Conservation (phyloP, 495 filamentous ascomycete genomes). For the Lepraria neglecta region DNA sequence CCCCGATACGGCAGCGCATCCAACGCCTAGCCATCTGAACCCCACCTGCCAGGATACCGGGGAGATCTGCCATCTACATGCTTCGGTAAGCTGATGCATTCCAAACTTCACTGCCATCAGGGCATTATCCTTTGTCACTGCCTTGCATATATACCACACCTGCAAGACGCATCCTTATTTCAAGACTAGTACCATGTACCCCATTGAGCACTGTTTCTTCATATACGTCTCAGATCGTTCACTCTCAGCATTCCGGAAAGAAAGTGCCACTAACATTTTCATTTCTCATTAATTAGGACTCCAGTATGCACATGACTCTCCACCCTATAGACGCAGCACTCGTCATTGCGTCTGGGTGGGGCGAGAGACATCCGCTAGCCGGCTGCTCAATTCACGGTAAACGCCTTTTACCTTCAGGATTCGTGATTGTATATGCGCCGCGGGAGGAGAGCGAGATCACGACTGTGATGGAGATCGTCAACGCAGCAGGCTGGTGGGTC, state of each 20-base stretch:
- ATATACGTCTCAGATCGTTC: background rate
- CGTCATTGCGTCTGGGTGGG: conserved; percentile 76
- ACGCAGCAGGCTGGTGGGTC: conserved; percentile 65
- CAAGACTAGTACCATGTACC: too few species aligned
- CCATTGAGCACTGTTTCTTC: too few species aligned
- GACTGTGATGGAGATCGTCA: conserved; percentile 63
- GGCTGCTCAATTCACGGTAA: conserved; percentile 35
- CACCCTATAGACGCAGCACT: conserved; percentile 72
- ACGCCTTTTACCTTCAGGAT: conserved; percentile 58
- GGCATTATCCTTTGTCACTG: too few species aligned
- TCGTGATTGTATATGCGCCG: conserved; percentile 80
- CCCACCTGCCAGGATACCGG: conserved; percentile 53
- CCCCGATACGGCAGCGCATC: conserved; percentile 40
- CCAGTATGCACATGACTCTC: conserved; percentile 68
- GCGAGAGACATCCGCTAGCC: conserved; percentile 79
- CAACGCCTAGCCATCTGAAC: conserved; percentile 38
- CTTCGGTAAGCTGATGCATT: conserved; percentile 31
- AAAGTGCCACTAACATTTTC: conserved; percentile 3
- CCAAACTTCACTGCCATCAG: background rate
- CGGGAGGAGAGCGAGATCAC: conserved; percentile 60
- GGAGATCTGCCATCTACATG: conserved; percentile 78
- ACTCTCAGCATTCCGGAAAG: background rate
- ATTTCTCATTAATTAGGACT: conserved; percentile 40
- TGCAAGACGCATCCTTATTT: too few species aligned
- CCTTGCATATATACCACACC: too few species aligned